Evolutionary conservation across 78 protist genomes (phyloP), one percentile per base, ranked within the genome.

Genomic region (Paratrimastix pyriformis): DNA sequence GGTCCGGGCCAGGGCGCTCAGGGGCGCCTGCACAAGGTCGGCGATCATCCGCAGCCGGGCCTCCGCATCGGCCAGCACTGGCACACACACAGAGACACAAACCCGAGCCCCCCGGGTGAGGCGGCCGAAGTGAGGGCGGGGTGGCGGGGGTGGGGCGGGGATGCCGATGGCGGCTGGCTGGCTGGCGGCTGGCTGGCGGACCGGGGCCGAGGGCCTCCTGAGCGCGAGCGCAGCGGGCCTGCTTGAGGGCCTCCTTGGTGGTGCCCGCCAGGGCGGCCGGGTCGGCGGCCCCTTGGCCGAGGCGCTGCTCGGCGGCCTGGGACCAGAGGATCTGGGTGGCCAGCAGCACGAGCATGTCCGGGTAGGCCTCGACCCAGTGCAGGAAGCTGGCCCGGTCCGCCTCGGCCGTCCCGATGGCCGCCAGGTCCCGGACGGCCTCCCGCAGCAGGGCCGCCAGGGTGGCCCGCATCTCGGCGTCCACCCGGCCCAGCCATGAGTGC

Each of bases 261-360:
- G 3, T 60, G 80, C 42, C 72, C 74, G 13, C 4, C 42, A 0
- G 58, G 44, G 29, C 82, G 65, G 82, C 84, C 65, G 3, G 54
- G 40, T 21, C 65, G 58, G 29, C 66, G 35, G 69, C 71, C n/a
- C 33, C 42, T 3, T 7, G 35, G 9, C 0, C 37, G 29, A 76
- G 58, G 35, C n/a, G 80, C 9, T 13, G 33, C 45, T 86, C 88
- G 40, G 82, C 87, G 15, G 39, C 0, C 6, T 26, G 29, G 26
- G 81, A 29, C 92, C 92, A 88, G 46, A 46, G 39, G 8, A 84
- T 45, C 68, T 82, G 93, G 26, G 79, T 42, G 2, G 88, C 80
- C 11, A 92, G 60, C 5, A 68, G 57, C 4, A 76, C 81, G 35
- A 92, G 54, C 82, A 91, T 95, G 24, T 87, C 80, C n/a, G 94